Base-by-base conservation (phyloP, 108 stramenopile species). In the Aurantiochytrium sp. region DNA sequence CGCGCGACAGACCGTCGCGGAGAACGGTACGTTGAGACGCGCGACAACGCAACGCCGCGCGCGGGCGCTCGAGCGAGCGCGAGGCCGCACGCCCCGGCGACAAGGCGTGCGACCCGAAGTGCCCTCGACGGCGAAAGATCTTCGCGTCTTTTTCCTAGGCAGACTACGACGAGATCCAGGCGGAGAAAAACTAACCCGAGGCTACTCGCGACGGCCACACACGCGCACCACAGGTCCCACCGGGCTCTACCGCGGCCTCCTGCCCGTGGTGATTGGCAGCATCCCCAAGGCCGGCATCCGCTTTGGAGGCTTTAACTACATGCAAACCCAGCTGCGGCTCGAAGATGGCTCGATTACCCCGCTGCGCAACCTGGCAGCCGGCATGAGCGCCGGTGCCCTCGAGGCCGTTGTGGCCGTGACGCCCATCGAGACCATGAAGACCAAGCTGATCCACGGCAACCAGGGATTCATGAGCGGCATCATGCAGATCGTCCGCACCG, bases 361-460 rank as follows among this genome's bases (percentile, higher is more conserved):
- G 32, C 94, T 91, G 45, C 93, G 96, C 87, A 96, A 97, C 73
- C 97, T 98, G 87, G 68, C 96, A 15, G 97, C 98, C 19, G 98
- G 98, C 19, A 87, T 98, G 24, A 96, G 96, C 17, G 98, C 98
- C 6, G 98, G 98, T 4, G 95, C 97, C 19, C 42, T 94, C 37
- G 98, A 98, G 88, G 97, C 96, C 54, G 68, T 96, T 12, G 89
- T 96, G 21, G 96, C 97, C 87, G 98, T 98, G 19, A 97, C 98
- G 2, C 98, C 98, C 17, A 97, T 97, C 21, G 98, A 99, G 85
- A 98, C 98, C 3, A 95, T 99, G 19, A 99, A 99, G 90, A 99
- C 98, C 4, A 96, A 96, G 89, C 95, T 96, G 50, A 98, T 99
- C 89, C 95, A 96, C 90, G 89, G 92, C 88, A 86, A 96, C 88